Evolutionary conservation across 805 yeast species (phyloP).

Genomic region (Starmerella sirachaensis): DNA sequence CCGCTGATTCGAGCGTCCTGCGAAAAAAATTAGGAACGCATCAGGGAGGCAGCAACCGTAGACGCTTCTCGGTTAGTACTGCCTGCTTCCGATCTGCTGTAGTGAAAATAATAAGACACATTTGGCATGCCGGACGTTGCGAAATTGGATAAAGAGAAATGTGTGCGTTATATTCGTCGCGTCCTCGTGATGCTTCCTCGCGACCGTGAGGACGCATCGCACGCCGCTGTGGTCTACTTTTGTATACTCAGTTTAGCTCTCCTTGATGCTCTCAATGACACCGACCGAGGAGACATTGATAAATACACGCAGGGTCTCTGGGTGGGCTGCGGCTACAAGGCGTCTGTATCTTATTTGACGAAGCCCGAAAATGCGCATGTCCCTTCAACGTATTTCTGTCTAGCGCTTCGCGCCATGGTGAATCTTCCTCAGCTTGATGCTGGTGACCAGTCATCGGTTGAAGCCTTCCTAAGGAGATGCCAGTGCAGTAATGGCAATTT

Average conservation of each 20-base stretch:
- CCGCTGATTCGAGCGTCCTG: conserved; percentile 15
- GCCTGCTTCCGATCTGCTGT: no score
- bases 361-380: conserved; percentile 5
- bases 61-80: no score
- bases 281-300: background rate
- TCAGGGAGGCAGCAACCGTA: no score
- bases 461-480: conserved; percentile 45
- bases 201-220: conserved; percentile 22
- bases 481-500: conserved; percentile 55
- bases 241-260: conserved; percentile 15
- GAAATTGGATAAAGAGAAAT: no score
- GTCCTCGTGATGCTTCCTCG: no score
- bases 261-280: conserved; percentile 7
- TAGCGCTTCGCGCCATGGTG: conserved; percentile 35
- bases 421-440: conserved; percentile 6
- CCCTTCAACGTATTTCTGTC: conserved; percentile 59
- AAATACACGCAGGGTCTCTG: conserved; percentile 8
- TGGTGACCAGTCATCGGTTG: conserved; percentile 28
- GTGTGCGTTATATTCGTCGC: no score
- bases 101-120: no score
- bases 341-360: conserved; percentile 4
- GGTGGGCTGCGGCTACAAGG: conserved; percentile 14
- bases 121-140: no score
- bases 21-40: no score
- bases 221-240: conserved; percentile 19